Evolutionary conservation across 1,284 basidiomycete species (phyloP).

Genomic region (Rhodotorula sp.): DNA sequence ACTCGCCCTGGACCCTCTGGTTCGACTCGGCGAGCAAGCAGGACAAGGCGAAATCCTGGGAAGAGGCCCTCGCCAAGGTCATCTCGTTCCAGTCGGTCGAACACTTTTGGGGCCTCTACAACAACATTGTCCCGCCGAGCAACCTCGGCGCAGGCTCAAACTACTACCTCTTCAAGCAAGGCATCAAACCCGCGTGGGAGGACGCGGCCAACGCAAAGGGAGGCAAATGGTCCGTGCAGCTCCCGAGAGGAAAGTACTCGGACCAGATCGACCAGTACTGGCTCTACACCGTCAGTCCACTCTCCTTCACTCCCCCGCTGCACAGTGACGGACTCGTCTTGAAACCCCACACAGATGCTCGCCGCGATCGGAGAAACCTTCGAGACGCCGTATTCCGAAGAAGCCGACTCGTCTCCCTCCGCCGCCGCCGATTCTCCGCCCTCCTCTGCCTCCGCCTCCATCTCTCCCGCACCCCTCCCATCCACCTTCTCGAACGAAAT

Average conservation of each 20-base stretch:
- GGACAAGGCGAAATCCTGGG: conserved; percentile 77
- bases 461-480: conserved; percentile 49
- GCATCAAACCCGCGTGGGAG: conserved; percentile 95
- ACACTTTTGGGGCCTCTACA: conserved; percentile 97
- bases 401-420: conserved; percentile 45
- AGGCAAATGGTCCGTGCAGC: conserved; percentile 97
- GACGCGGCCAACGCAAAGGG: conserved; percentile 93
- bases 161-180: conserved; percentile 98
- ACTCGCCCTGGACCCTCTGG: conserved; percentile 80
- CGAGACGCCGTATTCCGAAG: conserved; percentile 62
- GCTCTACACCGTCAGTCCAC: conserved; percentile 77
- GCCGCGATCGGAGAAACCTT: conserved; percentile 96
- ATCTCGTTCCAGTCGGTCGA: conserved; percentile 91
- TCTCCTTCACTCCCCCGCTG: background rate
- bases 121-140: conserved; percentile 97
- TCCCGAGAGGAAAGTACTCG: conserved; percentile 92
- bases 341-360: conserved; percentile 67
- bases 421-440: conserved; percentile 54
- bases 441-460: conserved; percentile 1
- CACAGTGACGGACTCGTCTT: background rate
- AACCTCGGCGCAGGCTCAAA: conserved; percentile 86
- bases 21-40: conserved; percentile 91
- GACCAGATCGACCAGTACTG: conserved; percentile 86
- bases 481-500: conserved; percentile 62
- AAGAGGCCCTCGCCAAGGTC: conserved; percentile 94